Conservation (phyloP, 2,329 filamentous ascomycete genomes). For the Fusarium sarcochroum region DNA sequence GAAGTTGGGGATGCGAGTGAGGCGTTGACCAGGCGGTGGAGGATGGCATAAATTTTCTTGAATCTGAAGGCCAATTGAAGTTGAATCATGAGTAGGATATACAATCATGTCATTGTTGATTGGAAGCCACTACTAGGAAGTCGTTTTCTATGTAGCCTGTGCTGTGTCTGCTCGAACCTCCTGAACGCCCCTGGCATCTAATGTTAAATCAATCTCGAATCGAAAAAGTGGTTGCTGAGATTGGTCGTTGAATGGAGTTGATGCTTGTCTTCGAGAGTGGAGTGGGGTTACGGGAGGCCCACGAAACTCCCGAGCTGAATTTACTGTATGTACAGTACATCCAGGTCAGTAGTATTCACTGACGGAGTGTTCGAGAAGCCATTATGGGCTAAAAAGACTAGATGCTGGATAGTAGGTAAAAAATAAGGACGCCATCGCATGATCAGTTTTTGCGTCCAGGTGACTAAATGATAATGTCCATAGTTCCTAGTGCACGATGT, state of each 20-base stretch:
- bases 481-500: slow-evolving; percentile 3
- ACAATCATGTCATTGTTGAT: background rate
- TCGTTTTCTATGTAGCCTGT: background rate
- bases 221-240: slow-evolving; percentile 36
- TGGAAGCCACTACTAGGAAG: background rate
- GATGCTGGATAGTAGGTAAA: background rate
- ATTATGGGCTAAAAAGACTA: background rate
- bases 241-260: slow-evolving; percentile 29
- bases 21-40: slow-evolving; percentile 43
- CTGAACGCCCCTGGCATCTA: background rate
- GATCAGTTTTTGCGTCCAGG: background rate
- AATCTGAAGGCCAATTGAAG: slow-evolving; percentile 7
- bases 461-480: slow-evolving; percentile 13
- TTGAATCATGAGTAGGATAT: slow-evolving; percentile 24
- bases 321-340: slow-evolving; percentile 20
- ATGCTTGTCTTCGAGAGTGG: slow-evolving; percentile 30
- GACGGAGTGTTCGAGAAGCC: background rate
- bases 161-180: background rate
- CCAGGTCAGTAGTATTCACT: background rate
- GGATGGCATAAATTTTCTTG: slow-evolving; percentile 41
- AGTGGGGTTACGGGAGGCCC: slow-evolving; percentile 29
- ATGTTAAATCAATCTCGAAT: slow-evolving; percentile 14
- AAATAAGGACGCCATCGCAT: slow-evolving; percentile 8
- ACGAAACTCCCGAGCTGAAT: slow-evolving; percentile 34
- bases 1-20: slow-evolving; percentile 41